Conservation (phyloP, 768 basidiomycete genomes). For the Trametes coccinea region DNA sequence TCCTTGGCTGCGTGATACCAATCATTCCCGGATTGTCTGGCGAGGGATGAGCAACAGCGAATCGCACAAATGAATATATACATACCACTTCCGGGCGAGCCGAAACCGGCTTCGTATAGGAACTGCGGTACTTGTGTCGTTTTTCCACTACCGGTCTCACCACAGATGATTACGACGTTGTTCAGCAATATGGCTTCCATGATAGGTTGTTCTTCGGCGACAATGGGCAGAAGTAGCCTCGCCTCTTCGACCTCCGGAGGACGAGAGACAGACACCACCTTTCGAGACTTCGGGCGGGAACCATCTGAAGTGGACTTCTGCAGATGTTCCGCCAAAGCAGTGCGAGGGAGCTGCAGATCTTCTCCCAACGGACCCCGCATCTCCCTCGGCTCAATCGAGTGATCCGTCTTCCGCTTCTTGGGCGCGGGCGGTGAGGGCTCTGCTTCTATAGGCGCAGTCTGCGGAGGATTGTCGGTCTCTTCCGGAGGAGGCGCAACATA, state of each 20-base stretch:
- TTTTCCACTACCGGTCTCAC: constrained; percentile 98
- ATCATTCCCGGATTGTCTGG: constrained; percentile 97
- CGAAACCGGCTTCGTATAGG: constrained; percentile 96
- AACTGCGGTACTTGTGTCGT: constrained; percentile 99
- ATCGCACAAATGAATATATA: background rate
- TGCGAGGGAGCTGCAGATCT: constrained; percentile 63
- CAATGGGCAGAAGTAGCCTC: constrained; percentile 81
- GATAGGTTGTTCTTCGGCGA: constrained; percentile 91
- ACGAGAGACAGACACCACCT: constrained; percentile 58
- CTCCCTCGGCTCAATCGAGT: constrained; percentile 33
- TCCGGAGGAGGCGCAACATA: constrained; percentile 34
- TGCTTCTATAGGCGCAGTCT: background rate
- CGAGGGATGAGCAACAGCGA: constrained; percentile 10
- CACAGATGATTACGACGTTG: constrained; percentile 82
- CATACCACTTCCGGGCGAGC: constrained; percentile 76
- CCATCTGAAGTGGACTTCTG: constrained; percentile 18
- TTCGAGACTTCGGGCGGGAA: constrained; percentile 23
- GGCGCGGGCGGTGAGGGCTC: constrained; percentile 18
- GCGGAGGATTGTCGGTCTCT: background rate
- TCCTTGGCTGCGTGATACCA: constrained; percentile 94
- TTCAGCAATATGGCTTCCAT: constrained; percentile 90
- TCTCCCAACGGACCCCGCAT: constrained; percentile 84
- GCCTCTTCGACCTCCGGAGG: constrained; percentile 72
- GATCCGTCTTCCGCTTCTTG: constrained; percentile 54
- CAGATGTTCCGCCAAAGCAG: constrained; percentile 59